phyloP scores from a whole-genome alignment of 768 basidiomycete genomes.

The Favolaschia claudopus region DNA sequence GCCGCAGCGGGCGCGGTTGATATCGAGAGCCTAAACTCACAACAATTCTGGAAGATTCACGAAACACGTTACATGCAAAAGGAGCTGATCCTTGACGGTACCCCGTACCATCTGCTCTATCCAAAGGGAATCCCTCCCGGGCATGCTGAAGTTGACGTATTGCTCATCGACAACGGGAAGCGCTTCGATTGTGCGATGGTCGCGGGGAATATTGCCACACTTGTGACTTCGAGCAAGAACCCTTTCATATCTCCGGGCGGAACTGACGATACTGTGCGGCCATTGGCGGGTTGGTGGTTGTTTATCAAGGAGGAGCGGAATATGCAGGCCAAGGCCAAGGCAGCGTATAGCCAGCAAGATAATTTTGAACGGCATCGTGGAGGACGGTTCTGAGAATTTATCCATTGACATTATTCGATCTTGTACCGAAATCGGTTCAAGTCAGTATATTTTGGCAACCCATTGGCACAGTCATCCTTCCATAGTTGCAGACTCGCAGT shows the following conservation, averaged over 20 bases:
- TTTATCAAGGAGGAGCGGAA: too few species aligned
- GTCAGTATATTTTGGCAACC: too few species aligned
- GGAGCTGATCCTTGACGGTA: neutral
- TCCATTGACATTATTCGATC: too few species aligned
- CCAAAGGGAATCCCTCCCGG: neutral
- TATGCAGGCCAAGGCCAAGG: too few species aligned
- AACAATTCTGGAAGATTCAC: neutral
- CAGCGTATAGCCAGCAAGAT: too few species aligned
- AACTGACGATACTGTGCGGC: neutral
- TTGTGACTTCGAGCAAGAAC: neutral
- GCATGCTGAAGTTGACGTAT: neutral
- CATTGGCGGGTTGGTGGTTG: slow-evolving; percentile 12
- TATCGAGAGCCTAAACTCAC: neutral
- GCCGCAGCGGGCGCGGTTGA: neutral
- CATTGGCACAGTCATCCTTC: too few species aligned
- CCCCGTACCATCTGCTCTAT: neutral
- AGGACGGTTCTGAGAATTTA: too few species aligned
- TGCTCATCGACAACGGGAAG: neutral
- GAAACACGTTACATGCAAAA: neutral
- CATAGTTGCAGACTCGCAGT: too few species aligned
- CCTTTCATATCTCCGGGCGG: neutral
- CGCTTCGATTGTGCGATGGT: neutral
- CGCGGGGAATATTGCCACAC: neutral
- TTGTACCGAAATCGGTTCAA: too few species aligned
- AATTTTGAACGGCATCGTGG: too few species aligned